Evolutionary conservation across 2,329 filamentous ascomycete species (phyloP), one percentile per base, ranked within the genome.

Genomic region (Trichoderma arundinaceum): DNA sequence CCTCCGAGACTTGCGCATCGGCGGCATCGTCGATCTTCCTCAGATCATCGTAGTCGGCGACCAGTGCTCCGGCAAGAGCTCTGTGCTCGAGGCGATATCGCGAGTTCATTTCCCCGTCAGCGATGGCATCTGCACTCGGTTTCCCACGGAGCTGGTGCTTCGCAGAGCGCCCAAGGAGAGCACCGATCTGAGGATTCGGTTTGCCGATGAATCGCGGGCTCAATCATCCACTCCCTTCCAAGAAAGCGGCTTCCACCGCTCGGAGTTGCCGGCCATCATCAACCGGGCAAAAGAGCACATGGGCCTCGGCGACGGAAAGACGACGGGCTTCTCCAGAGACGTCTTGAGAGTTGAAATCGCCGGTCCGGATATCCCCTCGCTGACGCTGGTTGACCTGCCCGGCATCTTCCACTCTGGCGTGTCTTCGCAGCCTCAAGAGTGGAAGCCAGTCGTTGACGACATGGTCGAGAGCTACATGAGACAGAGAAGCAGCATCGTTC

Each of bases 1-100:
- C 15, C 63, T 71, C 28, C 64, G 69, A 5, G 67, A 69, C n/a
- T 35, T 66, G 12, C 60, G 67, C 13, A 66, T 71, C 32, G 65
- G 63, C 41, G 46, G 51, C 13, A 63, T 70, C 66, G 74, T 83
- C 15, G 76, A 77, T 13, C 73, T 82, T 0, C 81, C 81, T 0
- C 76, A 83, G 68, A 81, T 83, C 64, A 82, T 89, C 33, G 86
- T 89, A 12, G 86, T 83, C 58, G 87, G 88, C 2, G 83, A 88
- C 65, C 86, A 89, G 69, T 87, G 83, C 0, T 83, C 83, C 1
- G 88, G 87, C 3, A 90, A 90, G 72, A 88, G 84, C 64, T 89
- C 86, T 0, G 85, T 89, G 0, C 81, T 90, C 0, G 86, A 90
- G 70, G 87, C 86, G 1, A 85, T 90, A 44, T 88, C 87, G 0